These are phyloP conservation scores for Mortierella sp. DNA, from an alignment of 371 early-diverging fungal genomes.

Conservation along the genomic window DNA sequence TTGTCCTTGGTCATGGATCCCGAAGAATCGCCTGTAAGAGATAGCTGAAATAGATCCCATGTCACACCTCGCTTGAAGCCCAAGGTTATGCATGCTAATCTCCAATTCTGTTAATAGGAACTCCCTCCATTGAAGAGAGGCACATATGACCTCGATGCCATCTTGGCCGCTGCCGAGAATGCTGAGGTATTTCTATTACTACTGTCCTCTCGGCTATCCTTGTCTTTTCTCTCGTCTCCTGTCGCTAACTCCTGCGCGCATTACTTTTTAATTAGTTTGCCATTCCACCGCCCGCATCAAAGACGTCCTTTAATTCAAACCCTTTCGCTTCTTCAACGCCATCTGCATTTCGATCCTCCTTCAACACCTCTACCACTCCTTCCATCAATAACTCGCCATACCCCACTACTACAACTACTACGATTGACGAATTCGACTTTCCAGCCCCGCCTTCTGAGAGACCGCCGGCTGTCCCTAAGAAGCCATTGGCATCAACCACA, in stretches of 20 bases:
- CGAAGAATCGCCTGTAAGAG: conserved; percentile 49
- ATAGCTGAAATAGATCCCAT: not conserved
- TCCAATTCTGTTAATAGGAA: conserved; percentile 23
- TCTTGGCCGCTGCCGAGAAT: conserved; percentile 46
- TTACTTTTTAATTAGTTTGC: conserved; percentile 32
- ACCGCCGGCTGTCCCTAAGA: conserved; percentile 16
- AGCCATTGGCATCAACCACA: conserved; percentile 17
- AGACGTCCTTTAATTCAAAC: conserved; percentile 45
- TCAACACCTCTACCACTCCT: conserved; percentile 23
- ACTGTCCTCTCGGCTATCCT: not conserved
- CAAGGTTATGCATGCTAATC: not conserved
- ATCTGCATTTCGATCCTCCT: conserved; percentile 31
- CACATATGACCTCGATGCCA: conserved; percentile 54
- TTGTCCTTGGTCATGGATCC: conserved; percentile 35
- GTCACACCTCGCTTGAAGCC: not conserved
- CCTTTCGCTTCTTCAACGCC: conserved; percentile 45
- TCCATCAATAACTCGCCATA: conserved; percentile 35
- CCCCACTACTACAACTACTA: not conserved
- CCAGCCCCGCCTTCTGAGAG: conserved; percentile 9
- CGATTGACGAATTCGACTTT: conserved; percentile 6
- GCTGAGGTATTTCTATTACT: conserved; percentile 26
- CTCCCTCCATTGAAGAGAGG: conserved; percentile 52
- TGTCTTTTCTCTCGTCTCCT: not conserved
- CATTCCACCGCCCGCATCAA: conserved; percentile 36
- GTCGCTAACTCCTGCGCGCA: not conserved